A percentile compares a stretch with the other conserved stretches of the same genome.
Evolutionary conservation across 2,329 filamentous ascomycete species (phyloP).

Genomic region (Colletotrichum somersetense): DNA sequence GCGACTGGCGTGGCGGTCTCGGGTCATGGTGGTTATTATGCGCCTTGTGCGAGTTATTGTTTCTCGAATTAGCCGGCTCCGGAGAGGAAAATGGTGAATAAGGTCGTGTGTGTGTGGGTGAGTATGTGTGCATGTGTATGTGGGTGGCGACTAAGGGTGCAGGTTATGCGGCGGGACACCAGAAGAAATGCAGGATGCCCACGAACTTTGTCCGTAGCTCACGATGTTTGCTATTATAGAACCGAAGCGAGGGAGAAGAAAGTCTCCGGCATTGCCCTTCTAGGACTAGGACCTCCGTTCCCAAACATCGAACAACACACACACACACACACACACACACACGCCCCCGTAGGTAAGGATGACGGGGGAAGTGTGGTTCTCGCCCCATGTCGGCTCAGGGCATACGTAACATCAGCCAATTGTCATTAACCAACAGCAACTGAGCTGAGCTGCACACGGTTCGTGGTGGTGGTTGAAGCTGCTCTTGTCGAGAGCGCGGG

Average conservation of each 20-base stretch:
- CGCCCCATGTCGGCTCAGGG: neutral
- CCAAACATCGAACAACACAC: neutral
- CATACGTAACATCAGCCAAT: slow-evolving; percentile 9
- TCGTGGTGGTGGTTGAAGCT: neutral
- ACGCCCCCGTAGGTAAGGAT: slow-evolving; percentile 13
- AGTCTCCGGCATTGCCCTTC: slow-evolving; percentile 22
- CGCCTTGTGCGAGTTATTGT: neutral
- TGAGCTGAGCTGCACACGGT: neutral
- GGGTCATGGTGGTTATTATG: slow-evolving; percentile 10
- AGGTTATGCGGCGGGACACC: neutral
- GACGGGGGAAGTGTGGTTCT: slow-evolving; percentile 17
- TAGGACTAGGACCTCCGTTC: slow-evolving; percentile 18
- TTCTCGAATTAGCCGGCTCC: neutral
- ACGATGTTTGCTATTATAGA: slow-evolving; percentile 21
- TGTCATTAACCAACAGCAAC: slow-evolving; percentile 10
- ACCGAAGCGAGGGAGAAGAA: slow-evolving; percentile 4
- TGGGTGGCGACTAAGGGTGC: neutral
- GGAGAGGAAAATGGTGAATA: neutral
- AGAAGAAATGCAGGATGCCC: neutral
- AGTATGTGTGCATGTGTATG: neutral
- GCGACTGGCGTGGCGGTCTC: slow-evolving; percentile 36
- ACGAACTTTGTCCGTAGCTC: slow-evolving; percentile 16
- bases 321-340: neutral
- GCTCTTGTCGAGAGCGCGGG: neutral
- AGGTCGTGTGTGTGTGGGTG: neutral